These are phyloP conservation scores for Cyclotella choctawhatcheeana DNA, from an alignment of 108 stramenopile genomes.

Conservation along the genomic window DNA sequence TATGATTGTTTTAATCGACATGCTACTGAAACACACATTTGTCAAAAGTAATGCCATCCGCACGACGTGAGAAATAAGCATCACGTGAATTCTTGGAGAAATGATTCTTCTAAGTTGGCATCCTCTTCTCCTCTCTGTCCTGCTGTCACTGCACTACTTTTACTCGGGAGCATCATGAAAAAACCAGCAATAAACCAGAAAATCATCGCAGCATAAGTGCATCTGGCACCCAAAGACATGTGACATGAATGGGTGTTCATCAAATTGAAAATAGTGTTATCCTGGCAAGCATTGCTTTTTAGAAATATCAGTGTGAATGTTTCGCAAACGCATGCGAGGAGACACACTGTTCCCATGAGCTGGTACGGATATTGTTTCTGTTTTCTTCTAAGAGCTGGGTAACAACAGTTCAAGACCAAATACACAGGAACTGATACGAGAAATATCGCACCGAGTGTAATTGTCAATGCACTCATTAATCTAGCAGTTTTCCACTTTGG, in stretches of 20 bases:
- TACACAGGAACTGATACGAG: neutral
- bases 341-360: neutral
- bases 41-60: no score
- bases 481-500: conserved; percentile 8
- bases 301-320: conserved; percentile 11
- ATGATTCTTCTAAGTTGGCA: conserved; percentile 8
- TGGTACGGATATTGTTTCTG: neutral
- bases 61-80: no score
- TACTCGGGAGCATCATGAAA: neutral
- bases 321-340: neutral
- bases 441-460: conserved; percentile 2
- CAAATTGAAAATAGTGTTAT: conserved; percentile 16
- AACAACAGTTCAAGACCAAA: neutral
- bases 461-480: neutral
- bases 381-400: neutral
- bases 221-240: conserved; percentile 12
- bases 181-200: conserved; percentile 15
- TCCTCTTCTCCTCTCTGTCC: conserved; percentile 4
- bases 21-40: no score
- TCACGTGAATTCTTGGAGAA: neutral
- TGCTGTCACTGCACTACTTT: neutral
- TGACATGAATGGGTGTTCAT: conserved; percentile 4
- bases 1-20: conserved; percentile 3
- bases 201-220: conserved; percentile 8
- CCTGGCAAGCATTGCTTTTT: conserved; percentile 14